phyloP scores from a whole-genome alignment of 2,329 filamentous ascomycete species.

The Epichloe gansuensis region DNA sequence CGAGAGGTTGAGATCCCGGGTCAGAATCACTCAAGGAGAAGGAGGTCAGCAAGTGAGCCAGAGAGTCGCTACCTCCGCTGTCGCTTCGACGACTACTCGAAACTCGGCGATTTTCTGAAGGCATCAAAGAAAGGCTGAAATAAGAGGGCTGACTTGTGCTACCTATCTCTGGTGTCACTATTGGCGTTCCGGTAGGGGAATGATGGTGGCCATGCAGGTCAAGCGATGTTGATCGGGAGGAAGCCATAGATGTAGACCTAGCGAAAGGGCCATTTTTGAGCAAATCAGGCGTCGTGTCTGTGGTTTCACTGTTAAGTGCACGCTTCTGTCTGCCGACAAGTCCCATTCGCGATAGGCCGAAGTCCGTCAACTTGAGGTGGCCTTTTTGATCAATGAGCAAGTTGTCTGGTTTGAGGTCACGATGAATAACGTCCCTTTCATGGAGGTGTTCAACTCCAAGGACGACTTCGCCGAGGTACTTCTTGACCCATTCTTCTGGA shows the following conservation, averaged over 20 bases:
- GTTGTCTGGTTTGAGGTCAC: slow-evolving; percentile 94
- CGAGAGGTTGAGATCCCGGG: slow-evolving; percentile 27
- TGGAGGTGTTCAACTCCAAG: slow-evolving; percentile 95
- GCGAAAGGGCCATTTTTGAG: slow-evolving; percentile 87
- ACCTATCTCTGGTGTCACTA: slow-evolving; percentile 62
- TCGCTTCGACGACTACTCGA: slow-evolving; percentile 75
- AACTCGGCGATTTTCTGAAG: slow-evolving; percentile 50
- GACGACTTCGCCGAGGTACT: slow-evolving; percentile 91
- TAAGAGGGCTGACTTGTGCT: slow-evolving; percentile 77
- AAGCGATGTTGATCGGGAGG: slow-evolving; percentile 86
- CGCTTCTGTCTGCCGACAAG: slow-evolving; percentile 92
- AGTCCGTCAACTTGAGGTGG: slow-evolving; percentile 93
- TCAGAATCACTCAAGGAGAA: slow-evolving; percentile 59
- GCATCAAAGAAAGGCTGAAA: slow-evolving; percentile 54
- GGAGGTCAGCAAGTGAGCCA: slow-evolving; percentile 69
- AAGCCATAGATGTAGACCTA: slow-evolving; percentile 70
- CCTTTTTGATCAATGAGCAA: slow-evolving; percentile 93
- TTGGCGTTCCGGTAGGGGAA: slow-evolving; percentile 74
- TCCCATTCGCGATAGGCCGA: slow-evolving; percentile 94
- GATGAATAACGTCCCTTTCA: slow-evolving; percentile 86
- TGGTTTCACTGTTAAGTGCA: slow-evolving; percentile 61
- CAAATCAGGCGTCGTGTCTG: slow-evolving; percentile 81
- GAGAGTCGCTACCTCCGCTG: slow-evolving; percentile 75
- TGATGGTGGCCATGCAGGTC: slow-evolving; percentile 62
- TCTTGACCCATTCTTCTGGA: slow-evolving; percentile 95